Base-by-base conservation (phyloP, 1,284 basidiomycete species). In the Malassezia obtusa region DNA sequence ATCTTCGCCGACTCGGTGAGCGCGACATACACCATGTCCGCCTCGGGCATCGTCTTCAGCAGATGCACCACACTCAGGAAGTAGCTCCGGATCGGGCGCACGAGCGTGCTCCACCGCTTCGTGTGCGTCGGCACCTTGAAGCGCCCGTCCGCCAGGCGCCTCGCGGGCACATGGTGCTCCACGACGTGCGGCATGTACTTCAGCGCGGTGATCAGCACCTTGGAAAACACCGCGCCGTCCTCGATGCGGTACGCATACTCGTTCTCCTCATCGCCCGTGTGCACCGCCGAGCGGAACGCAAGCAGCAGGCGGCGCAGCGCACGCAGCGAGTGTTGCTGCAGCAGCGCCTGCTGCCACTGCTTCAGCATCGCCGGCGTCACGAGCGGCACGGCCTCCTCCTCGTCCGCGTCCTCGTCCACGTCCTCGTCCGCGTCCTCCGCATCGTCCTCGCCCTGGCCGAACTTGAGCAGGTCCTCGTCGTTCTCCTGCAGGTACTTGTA, bases 401-500 rank as follows among this genome's bases (percentile, higher is more conserved):
- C 52, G 11, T 46, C 31, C 14, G 45, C 55, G 32, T 59, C 60
- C 8, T 52, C 44, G 45, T 56, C 55, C 37, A 33, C 75, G 11
- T 73, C 70, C 9, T 68, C 68, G 53, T 70, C 75, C 15, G 65
- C 68, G 33, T 82, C 78, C 7, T 57, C 62, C 2, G 50, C 62
- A 36, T 59, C 69, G 50, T 49, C 72, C 12, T 54, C 75, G 2
- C 46, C 60, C 31, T 62, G 53, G 15, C 62, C 69, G 71, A 98
- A 98, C 2, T 87, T 79, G 6, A 98, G 79, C 28, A 98, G 77
- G 49, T 90, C 89, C 51, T 80, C 78, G 76, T 98, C 92, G 71
- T 98, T 92, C 76, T 96, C 89, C 77, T 94, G 85, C 7, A 98
- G 79, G 72, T 94, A 98, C 76, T 94, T 90, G 84, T 83, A 98